Percentiles rank a stretch among this genome's conserved stretches.
Conservation (phyloP, 2,329 filamentous ascomycete species). For the Verticillium klebahnii region DNA sequence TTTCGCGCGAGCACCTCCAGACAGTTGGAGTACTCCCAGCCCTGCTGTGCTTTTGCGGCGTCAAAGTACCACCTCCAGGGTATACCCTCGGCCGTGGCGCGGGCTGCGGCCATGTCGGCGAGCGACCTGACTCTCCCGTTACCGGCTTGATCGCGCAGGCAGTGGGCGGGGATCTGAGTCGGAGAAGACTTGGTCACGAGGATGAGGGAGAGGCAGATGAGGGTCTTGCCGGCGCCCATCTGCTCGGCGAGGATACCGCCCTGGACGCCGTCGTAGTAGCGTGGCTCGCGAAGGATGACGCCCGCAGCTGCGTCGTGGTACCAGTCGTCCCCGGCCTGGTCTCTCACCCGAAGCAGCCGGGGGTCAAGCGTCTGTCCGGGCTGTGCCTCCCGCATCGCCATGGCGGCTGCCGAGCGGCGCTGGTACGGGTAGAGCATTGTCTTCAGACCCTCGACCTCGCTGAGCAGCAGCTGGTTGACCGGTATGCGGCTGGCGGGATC, state of each 20-base stretch:
- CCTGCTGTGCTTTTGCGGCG: slow-evolving; percentile 34
- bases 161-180: slow-evolving; percentile 29
- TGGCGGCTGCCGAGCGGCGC: slow-evolving; percentile 70
- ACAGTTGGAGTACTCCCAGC: slow-evolving; percentile 50
- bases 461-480: slow-evolving; percentile 51
- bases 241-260: slow-evolving; percentile 79
- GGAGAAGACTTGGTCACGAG: slow-evolving; percentile 69
- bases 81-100: slow-evolving; percentile 59
- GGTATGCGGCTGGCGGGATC: slow-evolving; percentile 48
- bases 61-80: slow-evolving; percentile 68
- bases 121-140: slow-evolving; percentile 53
- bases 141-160: slow-evolving; percentile 26
- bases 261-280: slow-evolving; percentile 66
- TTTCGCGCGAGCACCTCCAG: slow-evolving; percentile 52
- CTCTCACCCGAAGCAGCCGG: slow-evolving; percentile 54
- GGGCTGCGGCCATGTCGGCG: slow-evolving; percentile 70
- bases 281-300: slow-evolving; percentile 58
- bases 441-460: slow-evolving; percentile 50
- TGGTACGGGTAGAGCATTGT: slow-evolving; percentile 76
- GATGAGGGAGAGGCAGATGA: slow-evolving; percentile 77
- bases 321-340: slow-evolving; percentile 59
- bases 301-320: slow-evolving; percentile 67
- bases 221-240: slow-evolving; percentile 81
- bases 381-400: slow-evolving; percentile 75
- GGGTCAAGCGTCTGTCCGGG: slow-evolving; percentile 67